phyloP scores from a whole-genome alignment of 225 moss, liverwort and hornwort genomes.

The Rhytidiadelphus loreus region DNA sequence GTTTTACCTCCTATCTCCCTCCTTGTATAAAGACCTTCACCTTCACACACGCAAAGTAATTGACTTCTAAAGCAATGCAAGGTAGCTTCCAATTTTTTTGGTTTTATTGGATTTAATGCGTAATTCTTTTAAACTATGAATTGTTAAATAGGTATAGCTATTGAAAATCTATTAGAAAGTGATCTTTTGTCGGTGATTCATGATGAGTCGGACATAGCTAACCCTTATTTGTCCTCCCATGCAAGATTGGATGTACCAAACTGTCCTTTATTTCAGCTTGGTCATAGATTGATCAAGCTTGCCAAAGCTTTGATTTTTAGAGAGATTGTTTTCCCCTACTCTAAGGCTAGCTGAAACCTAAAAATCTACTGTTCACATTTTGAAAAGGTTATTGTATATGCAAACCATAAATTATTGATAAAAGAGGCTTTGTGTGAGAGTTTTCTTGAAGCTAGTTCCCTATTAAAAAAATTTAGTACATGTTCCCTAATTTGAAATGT shows the following conservation, averaged over 20 bases:
- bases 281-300: neutral
- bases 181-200: accelerated
- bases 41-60: accelerated
- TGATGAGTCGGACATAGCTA: neutral
- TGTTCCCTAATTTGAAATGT: neutral
- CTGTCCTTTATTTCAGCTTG: neutral
- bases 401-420: neutral
- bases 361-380: accelerated
- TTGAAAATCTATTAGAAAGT: neutral
- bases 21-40: neutral
- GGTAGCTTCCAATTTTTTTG: neutral
- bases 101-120: too few species aligned
- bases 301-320: neutral
- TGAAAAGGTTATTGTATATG: neutral
- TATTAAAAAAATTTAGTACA: neutral
- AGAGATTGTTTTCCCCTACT: neutral
- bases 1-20: neutral
- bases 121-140: too few species aligned
- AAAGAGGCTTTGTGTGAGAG: neutral
- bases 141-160: neutral
- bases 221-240: accelerated
- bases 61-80: accelerated
- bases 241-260: accelerated
- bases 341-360: neutral
- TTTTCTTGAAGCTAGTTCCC: neutral